A percentile compares a stretch with the other conserved stretches of the same genome.
phyloP scores from a whole-genome alignment of 2,329 filamentous ascomycete species.

The Keithomyces neogunnii region DNA sequence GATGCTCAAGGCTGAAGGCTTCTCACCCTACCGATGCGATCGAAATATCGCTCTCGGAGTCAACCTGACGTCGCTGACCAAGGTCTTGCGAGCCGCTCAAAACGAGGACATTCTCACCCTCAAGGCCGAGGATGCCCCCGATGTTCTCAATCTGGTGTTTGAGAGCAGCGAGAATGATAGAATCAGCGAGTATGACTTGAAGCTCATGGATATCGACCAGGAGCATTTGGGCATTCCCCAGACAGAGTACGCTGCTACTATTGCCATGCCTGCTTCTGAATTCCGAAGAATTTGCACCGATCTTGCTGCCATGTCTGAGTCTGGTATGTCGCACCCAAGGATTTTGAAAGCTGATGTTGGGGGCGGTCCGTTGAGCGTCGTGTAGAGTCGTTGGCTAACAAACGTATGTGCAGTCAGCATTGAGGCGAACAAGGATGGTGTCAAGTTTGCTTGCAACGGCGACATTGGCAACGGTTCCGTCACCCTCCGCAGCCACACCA shows the following conservation, averaged over 20 bases:
- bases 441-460: slow-evolving; percentile 88
- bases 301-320: slow-evolving; percentile 86
- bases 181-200: slow-evolving; percentile 98
- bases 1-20: slow-evolving; percentile 93
- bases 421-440: slow-evolving; percentile 91
- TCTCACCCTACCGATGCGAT: slow-evolving; percentile 94
- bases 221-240: slow-evolving; percentile 98
- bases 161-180: slow-evolving; percentile 84
- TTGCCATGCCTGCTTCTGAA: slow-evolving; percentile 79
- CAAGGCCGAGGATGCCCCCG: slow-evolving; percentile 94
- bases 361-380: too few relatives aligned
- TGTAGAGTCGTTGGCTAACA: background rate
- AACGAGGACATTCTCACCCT: slow-evolving; percentile 91
- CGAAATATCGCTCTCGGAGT: slow-evolving; percentile 97
- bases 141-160: slow-evolving; percentile 91
- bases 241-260: slow-evolving; percentile 93
- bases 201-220: slow-evolving; percentile 99
- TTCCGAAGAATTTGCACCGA: slow-evolving; percentile 95
- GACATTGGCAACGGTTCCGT: slow-evolving; percentile 96
- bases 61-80: slow-evolving; percentile 93
- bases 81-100: slow-evolving; percentile 90
- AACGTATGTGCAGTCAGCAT: slow-evolving; percentile 63
- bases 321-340: slow-evolving; percentile 53
- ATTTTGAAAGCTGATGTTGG: background rate
- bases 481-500: slow-evolving; percentile 79